phyloP scores from a whole-genome alignment of 495 filamentous ascomycete species.

The Penicillium riverlandense region DNA sequence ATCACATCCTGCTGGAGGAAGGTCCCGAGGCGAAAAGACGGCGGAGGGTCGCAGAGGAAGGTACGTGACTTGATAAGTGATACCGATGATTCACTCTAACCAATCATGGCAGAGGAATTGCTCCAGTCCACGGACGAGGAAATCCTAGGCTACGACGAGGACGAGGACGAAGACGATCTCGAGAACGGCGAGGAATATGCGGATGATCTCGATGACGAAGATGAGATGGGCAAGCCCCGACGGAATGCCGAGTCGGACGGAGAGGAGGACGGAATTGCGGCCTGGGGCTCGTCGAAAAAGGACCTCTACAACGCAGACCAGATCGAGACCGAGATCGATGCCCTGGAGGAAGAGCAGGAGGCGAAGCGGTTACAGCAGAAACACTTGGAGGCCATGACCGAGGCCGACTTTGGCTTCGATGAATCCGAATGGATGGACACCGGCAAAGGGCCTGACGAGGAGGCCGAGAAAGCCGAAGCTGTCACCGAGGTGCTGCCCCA shows the following conservation, averaged over 20 bases:
- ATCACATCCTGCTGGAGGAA: conserved; percentile 79
- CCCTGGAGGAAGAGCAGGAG: conserved; percentile 85
- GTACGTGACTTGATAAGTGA: conserved; percentile 24
- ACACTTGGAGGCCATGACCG: conserved; percentile 74
- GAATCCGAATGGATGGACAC: conserved; percentile 70
- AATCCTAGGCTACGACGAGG: conserved; percentile 61
- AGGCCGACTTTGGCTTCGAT: conserved; percentile 88
- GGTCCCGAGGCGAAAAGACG: conserved; percentile 69
- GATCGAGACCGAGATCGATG: conserved; percentile 88
- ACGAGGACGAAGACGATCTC: conserved; percentile 42
- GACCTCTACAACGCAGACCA: conserved; percentile 89
- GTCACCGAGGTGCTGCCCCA: conserved; percentile 82
- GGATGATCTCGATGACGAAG: conserved; percentile 22
- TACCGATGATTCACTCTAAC: conserved; percentile 10
- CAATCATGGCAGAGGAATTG: conserved; percentile 39
- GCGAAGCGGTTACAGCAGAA: conserved; percentile 82
- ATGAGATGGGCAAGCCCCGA: conserved; percentile 14
- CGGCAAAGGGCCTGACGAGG: conserved; percentile 28
- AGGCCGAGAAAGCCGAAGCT: conserved; percentile 40
- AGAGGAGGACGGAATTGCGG: conserved; percentile 68
- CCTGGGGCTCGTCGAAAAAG: conserved; percentile 79
- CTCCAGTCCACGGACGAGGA: conserved; percentile 83
- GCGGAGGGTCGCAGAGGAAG: conserved; percentile 57
- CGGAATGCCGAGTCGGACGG: conserved; percentile 33
- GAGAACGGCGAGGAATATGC: conserved; percentile 38